These are phyloP conservation scores for Alternaria metachromatica DNA, from an alignment of 2,329 filamentous ascomycete genomes.

Conservation along the genomic window DNA sequence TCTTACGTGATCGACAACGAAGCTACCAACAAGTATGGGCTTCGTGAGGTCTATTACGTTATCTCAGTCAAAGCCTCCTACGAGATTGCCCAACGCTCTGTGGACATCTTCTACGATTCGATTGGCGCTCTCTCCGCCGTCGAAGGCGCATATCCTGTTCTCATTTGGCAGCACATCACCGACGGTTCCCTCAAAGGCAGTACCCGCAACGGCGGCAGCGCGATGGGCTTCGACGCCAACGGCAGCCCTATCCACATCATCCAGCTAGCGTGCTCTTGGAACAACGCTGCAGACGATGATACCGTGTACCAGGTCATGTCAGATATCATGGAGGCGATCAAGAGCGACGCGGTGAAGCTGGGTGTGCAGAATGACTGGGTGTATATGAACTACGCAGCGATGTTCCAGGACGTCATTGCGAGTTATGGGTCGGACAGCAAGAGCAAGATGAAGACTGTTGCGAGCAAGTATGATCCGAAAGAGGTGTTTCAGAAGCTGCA, in stretches of 20 bases:
- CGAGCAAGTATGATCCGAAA: slow-evolving; percentile 50
- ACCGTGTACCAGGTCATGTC: slow-evolving; percentile 19
- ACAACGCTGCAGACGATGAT: slow-evolving; percentile 21
- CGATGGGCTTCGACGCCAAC: slow-evolving; percentile 21
- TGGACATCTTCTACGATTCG: slow-evolving; percentile 17
- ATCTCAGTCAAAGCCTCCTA: slow-evolving; percentile 16
- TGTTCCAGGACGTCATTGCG: slow-evolving; percentile 51
- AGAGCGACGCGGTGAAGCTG: slow-evolving; percentile 7
- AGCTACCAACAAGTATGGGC: not conserved
- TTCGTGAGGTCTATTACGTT: slow-evolving; percentile 18
- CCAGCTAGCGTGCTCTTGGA: slow-evolving; percentile 26
- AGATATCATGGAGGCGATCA: slow-evolving; percentile 12
- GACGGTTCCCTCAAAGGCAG: slow-evolving; percentile 24
- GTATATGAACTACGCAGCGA: slow-evolving; percentile 58
- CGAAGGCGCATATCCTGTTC: slow-evolving; percentile 12
- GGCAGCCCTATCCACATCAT: slow-evolving; percentile 27
- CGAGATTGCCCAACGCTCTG: slow-evolving; percentile 14
- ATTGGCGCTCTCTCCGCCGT: slow-evolving; percentile 6
- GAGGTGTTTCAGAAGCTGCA: slow-evolving; percentile 51
- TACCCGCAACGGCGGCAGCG: slow-evolving; percentile 26
- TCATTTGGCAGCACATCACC: slow-evolving; percentile 25
- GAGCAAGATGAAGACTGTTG: slow-evolving; percentile 41
- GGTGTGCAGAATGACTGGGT: slow-evolving; percentile 39
- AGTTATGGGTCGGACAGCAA: slow-evolving; percentile 49
- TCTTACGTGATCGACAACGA: slow-evolving; percentile 6